phyloP scores from a whole-genome alignment of 805 yeast genomes.

The Ogataea allantospora region DNA sequence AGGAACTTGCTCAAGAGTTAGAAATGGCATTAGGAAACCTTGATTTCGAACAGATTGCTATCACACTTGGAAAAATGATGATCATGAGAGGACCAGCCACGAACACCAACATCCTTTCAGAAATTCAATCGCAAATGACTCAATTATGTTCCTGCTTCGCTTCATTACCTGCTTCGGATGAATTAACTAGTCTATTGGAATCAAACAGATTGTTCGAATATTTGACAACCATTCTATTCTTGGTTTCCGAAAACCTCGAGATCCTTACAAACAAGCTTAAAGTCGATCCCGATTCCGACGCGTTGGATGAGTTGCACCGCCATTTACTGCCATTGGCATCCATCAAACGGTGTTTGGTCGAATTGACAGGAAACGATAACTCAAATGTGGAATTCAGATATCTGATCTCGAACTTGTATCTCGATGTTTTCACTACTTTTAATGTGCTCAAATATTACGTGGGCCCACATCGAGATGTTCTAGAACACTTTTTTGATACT shows the following conservation, averaged over 20 bases:
- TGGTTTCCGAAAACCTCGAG: constrained; percentile 17
- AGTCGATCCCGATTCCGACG: constrained; percentile 14
- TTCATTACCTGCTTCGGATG: neutral
- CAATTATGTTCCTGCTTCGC: constrained; percentile 11
- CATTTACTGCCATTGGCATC: constrained; percentile 12
- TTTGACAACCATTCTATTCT: constrained; percentile 11
- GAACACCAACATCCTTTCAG: constrained; percentile 5
- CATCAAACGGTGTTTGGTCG: constrained; percentile 10
- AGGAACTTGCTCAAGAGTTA: constrained; percentile 14
- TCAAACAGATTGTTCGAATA: constrained; percentile 7
- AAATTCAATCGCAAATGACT: constrained; percentile 7
- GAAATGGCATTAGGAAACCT: constrained; percentile 1
- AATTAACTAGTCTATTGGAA: constrained; percentile 1
- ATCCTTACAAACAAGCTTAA: constrained; percentile 10
- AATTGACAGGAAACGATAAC: constrained; percentile 1
- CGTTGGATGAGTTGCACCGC: constrained; percentile 14
- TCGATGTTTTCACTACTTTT: constrained; percentile 25
- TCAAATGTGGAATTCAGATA: constrained; percentile 10
- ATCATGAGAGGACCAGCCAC: constrained; percentile 7
- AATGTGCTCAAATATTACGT: constrained; percentile 24
- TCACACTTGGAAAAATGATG: constrained; percentile 12
- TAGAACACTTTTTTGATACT: constrained; percentile 33
- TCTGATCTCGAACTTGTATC: constrained; percentile 10
- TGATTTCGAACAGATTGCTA: constrained; percentile 7
- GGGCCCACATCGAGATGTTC: constrained; percentile 35